Percentiles rank a stretch among this genome's conserved stretches.
phyloP scores from a whole-genome alignment of 2,329 filamentous ascomycete genomes.

The Colletotrichum cereale region DNA sequence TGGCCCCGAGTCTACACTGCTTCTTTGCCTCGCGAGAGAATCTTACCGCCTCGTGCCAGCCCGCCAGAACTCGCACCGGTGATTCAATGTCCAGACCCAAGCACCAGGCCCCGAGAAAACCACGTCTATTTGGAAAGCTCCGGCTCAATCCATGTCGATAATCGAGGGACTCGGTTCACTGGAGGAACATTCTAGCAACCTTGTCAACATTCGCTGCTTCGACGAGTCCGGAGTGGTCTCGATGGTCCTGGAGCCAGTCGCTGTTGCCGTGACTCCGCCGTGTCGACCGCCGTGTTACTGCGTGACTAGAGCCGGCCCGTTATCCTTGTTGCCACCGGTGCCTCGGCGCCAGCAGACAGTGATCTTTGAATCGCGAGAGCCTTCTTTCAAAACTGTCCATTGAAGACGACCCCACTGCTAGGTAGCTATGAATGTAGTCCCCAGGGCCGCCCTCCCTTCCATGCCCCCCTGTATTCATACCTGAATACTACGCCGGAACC shows the following conservation, averaged over 20 bases:
- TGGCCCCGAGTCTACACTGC: no score
- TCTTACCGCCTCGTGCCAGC: not conserved
- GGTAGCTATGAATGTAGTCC: not conserved
- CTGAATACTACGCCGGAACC: not conserved
- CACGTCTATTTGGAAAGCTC: not conserved
- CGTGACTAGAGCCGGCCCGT: no score
- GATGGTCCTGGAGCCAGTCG: not conserved
- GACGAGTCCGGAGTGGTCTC: not conserved
- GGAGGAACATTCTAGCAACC: not conserved
- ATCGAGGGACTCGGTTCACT: not conserved
- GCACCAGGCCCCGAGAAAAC: not conserved
- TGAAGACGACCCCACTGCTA: not conserved
- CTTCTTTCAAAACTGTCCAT: not conserved
- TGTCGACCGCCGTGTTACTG: no score
- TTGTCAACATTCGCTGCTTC: not conserved
- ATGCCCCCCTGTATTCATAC: not conserved
- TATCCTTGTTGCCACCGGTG: not conserved
- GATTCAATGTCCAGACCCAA: not conserved
- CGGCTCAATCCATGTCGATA: no score
- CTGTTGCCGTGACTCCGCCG: not conserved
- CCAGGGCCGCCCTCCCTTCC: not conserved
- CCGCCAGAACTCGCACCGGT: not conserved
- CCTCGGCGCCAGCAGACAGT: not conserved
- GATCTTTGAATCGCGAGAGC: not conserved
- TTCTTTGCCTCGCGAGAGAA: not conserved